Base-by-base conservation (phyloP, 1,139 yeast species). In the Saccharomyces hybrid region DNA sequence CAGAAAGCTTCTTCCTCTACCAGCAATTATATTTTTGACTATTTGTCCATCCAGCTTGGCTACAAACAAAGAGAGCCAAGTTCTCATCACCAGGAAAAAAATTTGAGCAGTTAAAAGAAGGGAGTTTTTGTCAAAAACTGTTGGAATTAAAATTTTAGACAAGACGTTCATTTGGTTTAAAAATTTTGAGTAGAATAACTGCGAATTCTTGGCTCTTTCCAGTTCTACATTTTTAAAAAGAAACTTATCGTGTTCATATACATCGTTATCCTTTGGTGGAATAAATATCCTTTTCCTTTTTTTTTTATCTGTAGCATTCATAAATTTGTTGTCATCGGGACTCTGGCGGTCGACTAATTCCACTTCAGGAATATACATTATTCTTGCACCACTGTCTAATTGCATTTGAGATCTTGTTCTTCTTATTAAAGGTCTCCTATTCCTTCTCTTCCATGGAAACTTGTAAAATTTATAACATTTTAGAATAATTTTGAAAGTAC, bases 21-120 rank as follows among this genome's bases (percentile, higher is more conserved):
- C 91, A 34, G 91, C 86, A 63, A 91, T 89, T 67, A 91, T 80
- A 69, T 90, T 95, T 68, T 88, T 85, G 50, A 90, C 97, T 53
- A 91, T 86, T 67, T 88, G 93, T 65, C 97, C 97, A 71, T 91
- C 97, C 52, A 91, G 75, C 66, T 86, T 86, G 4, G 98, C 96
- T 48, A 91, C 90, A 56, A 90, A 74, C 56, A 91, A 76, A 31
- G 95, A 86, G 56, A 91, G 76, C 87, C 93, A 91, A 0, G 98
- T 91, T 71, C 98, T 78, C 60, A 89, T 76, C 31, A 88, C 76
- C 54, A 91, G 76, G 65, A 89, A 88, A 59, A 83, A 76, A 54
- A 95, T 83, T 65, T 91, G 97, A 6, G 89, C 76, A 2, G 81
- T 68, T 50, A 91, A 73, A 51, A 88, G 72, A 23, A 82, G 78